Evolutionary conservation across 768 basidiomycete genomes (phyloP).

Genomic region (Tephrocybe sp.): DNA sequence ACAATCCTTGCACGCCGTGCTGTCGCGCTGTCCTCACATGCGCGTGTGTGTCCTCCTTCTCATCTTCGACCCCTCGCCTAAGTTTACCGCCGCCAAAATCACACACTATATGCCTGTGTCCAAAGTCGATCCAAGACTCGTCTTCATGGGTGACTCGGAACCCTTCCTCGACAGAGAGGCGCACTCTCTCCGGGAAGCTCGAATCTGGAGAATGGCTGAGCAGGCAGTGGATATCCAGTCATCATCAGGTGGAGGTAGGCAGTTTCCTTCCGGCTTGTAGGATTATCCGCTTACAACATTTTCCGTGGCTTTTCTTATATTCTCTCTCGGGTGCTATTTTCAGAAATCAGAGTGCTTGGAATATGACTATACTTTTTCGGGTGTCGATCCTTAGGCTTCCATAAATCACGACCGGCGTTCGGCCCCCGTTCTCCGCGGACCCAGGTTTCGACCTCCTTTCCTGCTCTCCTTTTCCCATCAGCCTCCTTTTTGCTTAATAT

Average conservation of each 20-base stretch:
- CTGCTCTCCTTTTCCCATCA: background rate
- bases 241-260: conserved; percentile 21
- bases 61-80: conserved; percentile 27
- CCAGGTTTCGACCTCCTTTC: background rate
- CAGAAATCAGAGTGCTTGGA: conserved; percentile 10
- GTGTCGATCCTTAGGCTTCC: background rate
- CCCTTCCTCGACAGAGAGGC: conserved; percentile 39
- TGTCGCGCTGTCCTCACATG: conserved; percentile 23
- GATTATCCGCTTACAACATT: background rate
- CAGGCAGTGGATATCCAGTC: conserved; percentile 24
- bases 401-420: too few relatives aligned
- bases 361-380: conserved; percentile 3
- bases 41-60: conserved; percentile 34
- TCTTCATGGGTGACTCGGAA: conserved; percentile 37
- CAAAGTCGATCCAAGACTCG: conserved; percentile 31
- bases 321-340: background rate
- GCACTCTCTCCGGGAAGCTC: conserved; percentile 30
- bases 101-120: conserved; percentile 8
- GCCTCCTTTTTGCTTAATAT: too few relatives aligned
- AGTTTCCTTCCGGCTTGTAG: background rate
- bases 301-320: background rate
- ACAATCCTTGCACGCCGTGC: conserved; percentile 20
- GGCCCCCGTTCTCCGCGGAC: conserved; percentile 13
- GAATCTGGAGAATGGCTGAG: conserved; percentile 34
- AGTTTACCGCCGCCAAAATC: conserved; percentile 17